Conservation (phyloP, 2,329 filamentous ascomycete genomes). For the Aspergillus transmontanensis region DNA sequence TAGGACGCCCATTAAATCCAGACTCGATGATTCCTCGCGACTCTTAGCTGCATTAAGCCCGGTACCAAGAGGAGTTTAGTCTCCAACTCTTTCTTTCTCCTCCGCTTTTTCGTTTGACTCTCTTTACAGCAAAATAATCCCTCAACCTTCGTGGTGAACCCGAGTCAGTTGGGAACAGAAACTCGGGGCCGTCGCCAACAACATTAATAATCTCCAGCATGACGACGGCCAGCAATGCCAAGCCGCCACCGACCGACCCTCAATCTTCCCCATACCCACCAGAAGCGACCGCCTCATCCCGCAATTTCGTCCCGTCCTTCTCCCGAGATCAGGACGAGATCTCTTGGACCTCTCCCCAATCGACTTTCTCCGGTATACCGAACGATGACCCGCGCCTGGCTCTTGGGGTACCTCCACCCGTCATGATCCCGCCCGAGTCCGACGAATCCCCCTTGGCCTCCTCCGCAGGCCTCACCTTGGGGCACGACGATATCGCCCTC, state of each 20-base stretch:
- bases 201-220: conserved; percentile 21
- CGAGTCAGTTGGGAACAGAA: not conserved
- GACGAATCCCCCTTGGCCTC: conserved; percentile 33
- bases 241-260: conserved; percentile 31
- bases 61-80: not conserved
- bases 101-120: not conserved
- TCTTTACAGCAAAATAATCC: not conserved
- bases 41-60: not conserved
- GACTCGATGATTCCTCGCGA: not conserved
- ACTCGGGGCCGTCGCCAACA: not conserved
- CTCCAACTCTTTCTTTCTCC: not conserved
- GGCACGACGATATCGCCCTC: conserved; percentile 29
- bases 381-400: conserved; percentile 38
- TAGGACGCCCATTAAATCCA: not conserved
- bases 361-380: conserved; percentile 17
- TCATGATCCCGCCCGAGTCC: conserved; percentile 41
- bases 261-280: conserved; percentile 34
- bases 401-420: conserved; percentile 40
- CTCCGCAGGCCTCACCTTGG: conserved; percentile 26
- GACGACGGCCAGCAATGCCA: conserved; percentile 25
- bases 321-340: conserved; percentile 9
- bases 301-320: conserved; percentile 14
- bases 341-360: conserved; percentile 8
- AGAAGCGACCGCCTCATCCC: conserved; percentile 14
- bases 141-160: not conserved